phyloP scores from a whole-genome alignment of 1,139 yeast genomes.

The Zhuliangozyma blackwelliae region DNA sequence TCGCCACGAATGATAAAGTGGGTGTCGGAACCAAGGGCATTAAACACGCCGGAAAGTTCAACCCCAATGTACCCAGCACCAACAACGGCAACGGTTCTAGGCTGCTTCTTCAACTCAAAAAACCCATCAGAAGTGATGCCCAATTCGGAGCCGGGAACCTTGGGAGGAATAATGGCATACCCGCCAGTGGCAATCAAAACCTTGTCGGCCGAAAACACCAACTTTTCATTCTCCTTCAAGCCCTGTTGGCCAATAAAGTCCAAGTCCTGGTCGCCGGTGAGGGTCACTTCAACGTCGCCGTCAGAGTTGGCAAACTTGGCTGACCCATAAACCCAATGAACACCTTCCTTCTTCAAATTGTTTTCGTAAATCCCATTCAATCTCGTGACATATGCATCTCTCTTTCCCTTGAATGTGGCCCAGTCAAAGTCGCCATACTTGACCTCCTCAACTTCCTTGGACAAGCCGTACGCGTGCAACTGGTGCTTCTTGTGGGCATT shows the following conservation, averaged over 20 bases:
- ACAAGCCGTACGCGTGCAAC: conserved; percentile 78
- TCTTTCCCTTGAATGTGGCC: conserved; percentile 72
- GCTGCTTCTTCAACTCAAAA: conserved; percentile 74
- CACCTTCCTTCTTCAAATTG: conserved; percentile 83
- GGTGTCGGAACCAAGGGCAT: conserved; percentile 83
- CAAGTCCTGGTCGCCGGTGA: conserved; percentile 40
- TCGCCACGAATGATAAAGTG: conserved; percentile 88
- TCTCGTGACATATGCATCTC: conserved; percentile 86
- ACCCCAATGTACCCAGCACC: conserved; percentile 99
- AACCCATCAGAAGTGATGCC: conserved; percentile 93
- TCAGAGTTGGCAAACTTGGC: conserved; percentile 63
- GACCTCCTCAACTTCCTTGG: conserved; percentile 44
- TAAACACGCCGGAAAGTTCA: conserved; percentile 91
- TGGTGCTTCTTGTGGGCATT: conserved; percentile 70
- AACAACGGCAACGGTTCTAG: conserved; percentile 86
- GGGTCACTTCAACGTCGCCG: conserved; percentile 75
- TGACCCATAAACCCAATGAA: conserved; percentile 82
- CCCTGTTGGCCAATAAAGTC: conserved; percentile 25
- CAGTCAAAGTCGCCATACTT: conserved; percentile 67
- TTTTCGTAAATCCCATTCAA: conserved; percentile 91
- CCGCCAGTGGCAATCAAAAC: conserved; percentile 94
- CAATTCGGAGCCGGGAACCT: conserved; percentile 72
- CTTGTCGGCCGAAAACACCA: conserved; percentile 72
- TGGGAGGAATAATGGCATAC: conserved; percentile 64
- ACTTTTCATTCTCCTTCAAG: conserved; percentile 45